Percentiles rank a stretch among this genome's conserved stretches.
Evolutionary conservation across 129 eudicot species (phyloP).

Genomic region (Arctium minus): DNA sequence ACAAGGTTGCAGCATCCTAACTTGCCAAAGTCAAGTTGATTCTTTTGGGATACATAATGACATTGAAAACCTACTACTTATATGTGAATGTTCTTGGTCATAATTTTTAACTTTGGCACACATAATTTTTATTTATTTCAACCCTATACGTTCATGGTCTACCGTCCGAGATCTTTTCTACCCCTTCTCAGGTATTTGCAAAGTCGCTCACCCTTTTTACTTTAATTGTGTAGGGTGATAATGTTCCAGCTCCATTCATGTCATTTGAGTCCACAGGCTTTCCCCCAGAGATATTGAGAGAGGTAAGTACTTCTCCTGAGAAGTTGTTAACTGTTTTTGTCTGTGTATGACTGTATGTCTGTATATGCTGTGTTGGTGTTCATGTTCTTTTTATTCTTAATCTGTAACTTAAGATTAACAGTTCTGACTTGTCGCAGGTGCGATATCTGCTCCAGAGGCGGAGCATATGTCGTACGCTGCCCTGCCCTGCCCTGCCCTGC

Average conservation of each 20-base stretch:
- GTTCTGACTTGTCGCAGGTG: slow-evolving; percentile 91
- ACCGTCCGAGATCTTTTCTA: not conserved
- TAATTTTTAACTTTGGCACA: not conserved
- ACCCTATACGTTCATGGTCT: not conserved
- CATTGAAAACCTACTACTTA: not conserved
- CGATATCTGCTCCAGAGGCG: slow-evolving; percentile 99
- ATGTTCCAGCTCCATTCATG: slow-evolving; percentile 93
- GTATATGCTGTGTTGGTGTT: not conserved
- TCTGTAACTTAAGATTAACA: slow-evolving; percentile 42
- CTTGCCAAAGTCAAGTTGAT: not conserved
- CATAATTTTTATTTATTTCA: not conserved
- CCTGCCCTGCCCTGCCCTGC: slow-evolving; percentile 90
- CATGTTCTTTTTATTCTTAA: not conserved
- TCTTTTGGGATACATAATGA: not conserved
- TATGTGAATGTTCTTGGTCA: not conserved
- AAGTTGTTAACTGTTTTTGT: not conserved
- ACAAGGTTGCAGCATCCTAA: not conserved
- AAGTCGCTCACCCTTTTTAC: not conserved
- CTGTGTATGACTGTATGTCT: not conserved
- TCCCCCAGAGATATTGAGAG: slow-evolving; percentile 80
- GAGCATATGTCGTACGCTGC: slow-evolving; percentile 99
- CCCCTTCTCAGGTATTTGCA: not conserved
- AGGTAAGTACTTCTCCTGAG: slow-evolving; percentile 51
- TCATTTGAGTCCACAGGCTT: slow-evolving; percentile 89
- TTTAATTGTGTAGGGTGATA: slow-evolving; percentile 66